These are phyloP conservation scores for Mycena leptocephala DNA, from an alignment of 768 basidiomycete species.

Conservation along the genomic window DNA sequence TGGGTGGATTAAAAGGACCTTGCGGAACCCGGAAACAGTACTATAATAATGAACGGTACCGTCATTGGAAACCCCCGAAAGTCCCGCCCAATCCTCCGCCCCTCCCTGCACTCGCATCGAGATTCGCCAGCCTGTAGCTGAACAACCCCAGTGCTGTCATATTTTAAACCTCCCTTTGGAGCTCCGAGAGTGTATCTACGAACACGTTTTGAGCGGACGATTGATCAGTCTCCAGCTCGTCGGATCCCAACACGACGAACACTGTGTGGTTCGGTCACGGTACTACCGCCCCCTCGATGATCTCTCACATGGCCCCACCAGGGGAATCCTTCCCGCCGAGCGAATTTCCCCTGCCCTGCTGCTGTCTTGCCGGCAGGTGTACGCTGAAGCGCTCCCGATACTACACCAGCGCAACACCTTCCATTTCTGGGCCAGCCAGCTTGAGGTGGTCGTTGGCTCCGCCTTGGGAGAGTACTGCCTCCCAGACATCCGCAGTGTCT, in stretches of 20 bases:
- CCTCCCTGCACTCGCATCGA: constrained; percentile 3
- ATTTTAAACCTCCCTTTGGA: constrained; percentile 7
- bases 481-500: constrained; percentile 1
- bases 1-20: neutral
- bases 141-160: neutral
- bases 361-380: constrained; percentile 14
- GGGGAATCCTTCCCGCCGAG: neutral
- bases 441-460: neutral
- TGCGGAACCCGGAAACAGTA: neutral
- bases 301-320: neutral
- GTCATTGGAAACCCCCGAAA: too few relatives aligned
- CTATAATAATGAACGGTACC: neutral
- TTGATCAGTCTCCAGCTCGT: neutral
- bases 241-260: neutral
- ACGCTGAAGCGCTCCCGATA: neutral
- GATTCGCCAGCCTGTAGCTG: neutral
- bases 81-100: neutral
- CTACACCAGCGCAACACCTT: constrained; percentile 10
- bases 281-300: neutral
- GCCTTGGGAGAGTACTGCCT: neutral
- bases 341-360: neutral
- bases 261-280: neutral
- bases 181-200: constrained; percentile 13
- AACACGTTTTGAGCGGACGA: neutral
- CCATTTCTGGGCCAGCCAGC: neutral